Evolutionary conservation across 2,329 filamentous ascomycete genomes (phyloP).

Genomic region (Aureobasidium musti): DNA sequence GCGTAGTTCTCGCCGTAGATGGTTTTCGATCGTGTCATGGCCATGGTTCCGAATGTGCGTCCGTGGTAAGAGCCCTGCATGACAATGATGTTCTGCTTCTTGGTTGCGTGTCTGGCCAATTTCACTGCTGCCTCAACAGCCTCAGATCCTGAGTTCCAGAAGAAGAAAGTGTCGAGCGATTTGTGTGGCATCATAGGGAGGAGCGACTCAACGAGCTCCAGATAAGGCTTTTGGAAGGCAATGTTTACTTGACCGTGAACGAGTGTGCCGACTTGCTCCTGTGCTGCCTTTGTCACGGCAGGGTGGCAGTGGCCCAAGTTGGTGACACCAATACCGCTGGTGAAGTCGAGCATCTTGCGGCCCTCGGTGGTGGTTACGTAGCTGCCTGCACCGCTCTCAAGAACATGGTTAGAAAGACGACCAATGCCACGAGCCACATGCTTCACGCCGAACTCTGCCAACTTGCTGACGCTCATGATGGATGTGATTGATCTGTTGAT

Average conservation of each 20-base stretch:
- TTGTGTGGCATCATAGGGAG: conserved; percentile 44
- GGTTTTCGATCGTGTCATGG: conserved; percentile 44
- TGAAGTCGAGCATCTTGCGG: conserved; percentile 42
- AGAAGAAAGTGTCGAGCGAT: conserved; percentile 45
- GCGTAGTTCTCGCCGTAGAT: conserved; percentile 41
- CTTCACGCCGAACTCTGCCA: conserved; percentile 31
- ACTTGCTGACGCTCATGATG: conserved; percentile 31
- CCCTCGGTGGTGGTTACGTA: conserved; percentile 40
- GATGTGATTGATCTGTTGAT: neutral
- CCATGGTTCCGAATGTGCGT: conserved; percentile 43
- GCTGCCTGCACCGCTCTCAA: conserved; percentile 40
- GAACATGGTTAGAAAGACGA: conserved; percentile 35
- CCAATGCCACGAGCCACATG: conserved; percentile 33
- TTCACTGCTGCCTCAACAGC: conserved; percentile 45
- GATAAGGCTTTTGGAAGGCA: conserved; percentile 45
- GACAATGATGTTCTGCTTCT: conserved; percentile 45
- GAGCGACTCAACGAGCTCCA: conserved; percentile 41
- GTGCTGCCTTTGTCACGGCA: conserved; percentile 42
- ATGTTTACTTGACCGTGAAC: conserved; percentile 48
- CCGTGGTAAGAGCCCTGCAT: conserved; percentile 46
- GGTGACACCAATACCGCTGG: conserved; percentile 42
- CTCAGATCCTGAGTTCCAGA: conserved; percentile 45
- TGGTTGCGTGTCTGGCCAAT: conserved; percentile 43
- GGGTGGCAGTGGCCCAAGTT: conserved; percentile 45
- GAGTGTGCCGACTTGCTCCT: conserved; percentile 43